Evolutionary conservation across 345 rosid genomes (phyloP).

Genomic region (Iberis pinnata): DNA sequence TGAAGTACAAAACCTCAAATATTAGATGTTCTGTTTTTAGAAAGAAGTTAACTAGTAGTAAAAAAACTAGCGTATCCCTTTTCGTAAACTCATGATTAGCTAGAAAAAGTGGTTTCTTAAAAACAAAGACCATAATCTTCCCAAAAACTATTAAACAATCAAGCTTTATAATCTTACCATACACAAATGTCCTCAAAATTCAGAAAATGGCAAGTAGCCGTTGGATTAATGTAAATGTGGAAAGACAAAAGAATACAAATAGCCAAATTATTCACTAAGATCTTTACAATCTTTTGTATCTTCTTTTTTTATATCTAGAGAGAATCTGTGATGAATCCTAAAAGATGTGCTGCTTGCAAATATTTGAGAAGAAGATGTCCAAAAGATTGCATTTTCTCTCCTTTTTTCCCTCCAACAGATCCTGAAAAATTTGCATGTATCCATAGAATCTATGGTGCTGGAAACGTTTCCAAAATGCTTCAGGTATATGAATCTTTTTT

Average conservation of each 20-base stretch:
- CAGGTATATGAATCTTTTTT: constrained; percentile 30
- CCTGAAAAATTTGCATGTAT: constrained; percentile 51
- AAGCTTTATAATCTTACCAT: constrained; percentile 20
- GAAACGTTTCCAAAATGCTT: constrained; percentile 62
- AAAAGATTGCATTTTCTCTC: constrained; percentile 59
- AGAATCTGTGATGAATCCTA: constrained; percentile 28
- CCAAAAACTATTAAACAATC: too few relatives aligned
- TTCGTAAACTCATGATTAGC: too few relatives aligned
- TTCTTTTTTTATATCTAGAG: constrained; percentile 1
- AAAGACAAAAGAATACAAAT: constrained; percentile 17
- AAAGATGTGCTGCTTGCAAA: constrained; percentile 64
- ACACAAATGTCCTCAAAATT: neutral
- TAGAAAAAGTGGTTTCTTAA: too few relatives aligned
- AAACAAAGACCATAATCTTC: too few relatives aligned
- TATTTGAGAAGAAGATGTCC: constrained; percentile 64
- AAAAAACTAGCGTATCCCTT: too few relatives aligned
- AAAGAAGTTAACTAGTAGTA: too few relatives aligned
- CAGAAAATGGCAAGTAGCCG: constrained; percentile 28
- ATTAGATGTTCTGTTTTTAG: too few relatives aligned
- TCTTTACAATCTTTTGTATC: constrained; percentile 8
- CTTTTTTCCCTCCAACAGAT: constrained; percentile 46
- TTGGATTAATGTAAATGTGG: constrained; percentile 19
- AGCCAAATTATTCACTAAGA: constrained; percentile 4
- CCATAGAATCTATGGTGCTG: constrained; percentile 72
- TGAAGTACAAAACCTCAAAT: too few relatives aligned